Conservation (phyloP, 2,329 filamentous ascomycete genomes). For the Monosporascus sp. region DNA sequence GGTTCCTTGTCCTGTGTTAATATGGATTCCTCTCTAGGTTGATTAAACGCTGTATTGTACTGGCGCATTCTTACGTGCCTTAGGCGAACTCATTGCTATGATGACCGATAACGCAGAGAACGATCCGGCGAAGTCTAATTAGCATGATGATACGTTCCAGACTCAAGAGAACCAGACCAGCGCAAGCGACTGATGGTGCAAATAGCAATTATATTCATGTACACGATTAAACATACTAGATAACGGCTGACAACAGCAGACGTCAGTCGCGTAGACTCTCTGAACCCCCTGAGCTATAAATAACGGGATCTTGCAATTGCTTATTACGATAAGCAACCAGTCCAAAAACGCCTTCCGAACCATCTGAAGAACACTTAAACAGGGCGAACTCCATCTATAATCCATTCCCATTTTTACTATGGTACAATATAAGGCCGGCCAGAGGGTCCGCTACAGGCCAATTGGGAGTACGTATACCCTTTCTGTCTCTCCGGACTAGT, state of each 20-base stretch:
- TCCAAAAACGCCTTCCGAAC: neutral
- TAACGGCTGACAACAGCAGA: neutral
- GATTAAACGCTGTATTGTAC: too few relatives aligned
- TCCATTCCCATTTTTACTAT: slow-evolving; percentile 1
- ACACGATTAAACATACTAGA: neutral
- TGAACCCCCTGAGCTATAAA: neutral
- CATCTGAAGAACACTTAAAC: neutral
- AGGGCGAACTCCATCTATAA: neutral
- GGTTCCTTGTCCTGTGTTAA: too few relatives aligned
- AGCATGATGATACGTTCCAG: too few relatives aligned
- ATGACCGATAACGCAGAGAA: too few relatives aligned
- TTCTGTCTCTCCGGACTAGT: neutral
- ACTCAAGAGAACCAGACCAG: too few relatives aligned
- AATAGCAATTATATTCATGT: neutral
- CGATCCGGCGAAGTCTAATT: too few relatives aligned
- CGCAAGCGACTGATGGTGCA: too few relatives aligned
- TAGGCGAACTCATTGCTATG: too few relatives aligned
- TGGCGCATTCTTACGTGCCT: too few relatives aligned
- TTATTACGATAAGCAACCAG: neutral
- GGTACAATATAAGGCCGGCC: slow-evolving; percentile 14
- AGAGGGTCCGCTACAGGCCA: slow-evolving; percentile 13
- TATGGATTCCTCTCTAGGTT: too few relatives aligned
- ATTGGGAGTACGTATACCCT: slow-evolving; percentile 7
- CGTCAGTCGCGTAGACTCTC: neutral
- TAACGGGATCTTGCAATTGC: neutral